Conservation (phyloP, 352 stramenopile species). For the Pythium monospermum region DNA sequence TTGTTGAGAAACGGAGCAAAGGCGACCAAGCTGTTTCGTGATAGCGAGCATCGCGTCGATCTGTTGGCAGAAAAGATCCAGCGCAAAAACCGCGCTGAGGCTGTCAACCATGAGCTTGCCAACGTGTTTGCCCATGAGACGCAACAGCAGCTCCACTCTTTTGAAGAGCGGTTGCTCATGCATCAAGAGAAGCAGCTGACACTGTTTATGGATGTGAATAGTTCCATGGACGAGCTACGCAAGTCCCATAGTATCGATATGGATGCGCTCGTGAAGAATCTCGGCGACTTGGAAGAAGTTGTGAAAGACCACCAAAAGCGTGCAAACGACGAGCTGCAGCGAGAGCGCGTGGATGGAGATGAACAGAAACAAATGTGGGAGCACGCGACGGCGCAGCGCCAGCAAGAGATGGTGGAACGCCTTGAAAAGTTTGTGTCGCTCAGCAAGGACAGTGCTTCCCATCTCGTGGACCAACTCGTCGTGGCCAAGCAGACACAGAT, state of each 20-base stretch:
- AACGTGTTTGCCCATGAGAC: conserved; percentile 39
- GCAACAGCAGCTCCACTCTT: conserved; percentile 35
- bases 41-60: conserved; percentile 45
- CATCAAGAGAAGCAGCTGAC: conserved; percentile 47
- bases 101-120: conserved; percentile 43
- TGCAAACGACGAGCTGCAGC: conserved; percentile 4
- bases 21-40: conserved; percentile 47
- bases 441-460: conserved; percentile 16
- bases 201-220: conserved; percentile 38
- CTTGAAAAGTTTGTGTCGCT: conserved; percentile 15
- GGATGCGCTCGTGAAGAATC: conserved; percentile 6
- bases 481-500: conserved; percentile 14
- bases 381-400: background rate
- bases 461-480: conserved; percentile 12
- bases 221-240: conserved; percentile 42
- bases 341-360: background rate
- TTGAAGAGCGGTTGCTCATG: conserved; percentile 37
- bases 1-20: conserved; percentile 47
- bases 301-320: conserved; percentile 12
- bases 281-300: conserved; percentile 27
- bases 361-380: conserved; percentile 8
- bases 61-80: conserved; percentile 53
- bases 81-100: conserved; percentile 41
- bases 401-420: conserved; percentile 11
- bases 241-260: conserved; percentile 35